A percentile compares a stretch with the other conserved stretches of the same genome.
phyloP scores from a whole-genome alignment of 2,329 filamentous ascomycete species.

The Botryotinia narcissicola region DNA sequence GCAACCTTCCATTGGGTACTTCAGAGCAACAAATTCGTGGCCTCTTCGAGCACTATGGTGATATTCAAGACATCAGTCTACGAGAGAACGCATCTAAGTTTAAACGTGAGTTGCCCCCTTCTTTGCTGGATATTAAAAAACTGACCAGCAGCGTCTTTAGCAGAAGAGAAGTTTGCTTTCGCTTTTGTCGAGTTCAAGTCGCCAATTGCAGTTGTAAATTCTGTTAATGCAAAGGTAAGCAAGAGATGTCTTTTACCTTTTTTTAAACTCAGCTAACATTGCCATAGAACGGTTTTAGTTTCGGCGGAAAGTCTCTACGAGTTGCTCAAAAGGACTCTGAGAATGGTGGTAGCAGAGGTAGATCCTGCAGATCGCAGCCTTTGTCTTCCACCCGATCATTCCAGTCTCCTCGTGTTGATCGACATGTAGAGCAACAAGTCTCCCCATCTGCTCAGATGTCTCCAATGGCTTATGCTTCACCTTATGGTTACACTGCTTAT shows the following conservation, averaged over 20 bases:
- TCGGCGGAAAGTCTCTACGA: constrained; percentile 33
- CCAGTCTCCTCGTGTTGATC: constrained; percentile 27
- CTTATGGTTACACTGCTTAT: constrained; percentile 22
- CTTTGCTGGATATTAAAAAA: constrained; percentile 3
- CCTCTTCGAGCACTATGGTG: constrained; percentile 43
- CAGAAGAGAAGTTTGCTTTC: constrained; percentile 37
- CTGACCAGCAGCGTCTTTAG: constrained; percentile 28
- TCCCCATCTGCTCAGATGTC: constrained; percentile 26
- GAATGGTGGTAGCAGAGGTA: constrained; percentile 22
- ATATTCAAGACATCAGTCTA: constrained; percentile 40
- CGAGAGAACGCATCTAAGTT: constrained; percentile 36
- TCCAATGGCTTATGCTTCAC: constrained; percentile 24
- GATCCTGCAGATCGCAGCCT: constrained; percentile 15
- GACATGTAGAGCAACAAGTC: constrained; percentile 17
- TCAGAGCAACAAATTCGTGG: constrained; percentile 41
- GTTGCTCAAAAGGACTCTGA: constrained; percentile 38
- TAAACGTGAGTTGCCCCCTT: constrained; percentile 28
- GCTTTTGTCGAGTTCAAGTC: constrained; percentile 40
- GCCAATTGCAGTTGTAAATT: constrained; percentile 27
- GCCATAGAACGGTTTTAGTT: constrained; percentile 29
- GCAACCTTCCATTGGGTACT: constrained; percentile 44
- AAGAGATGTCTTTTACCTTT: neutral
- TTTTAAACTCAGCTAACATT: neutral
- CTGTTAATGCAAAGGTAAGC: constrained; percentile 31
- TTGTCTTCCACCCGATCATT: constrained; percentile 18